A percentile compares a stretch with the other conserved stretches of the same genome.
Conservation (phyloP, 768 basidiomycete species). For the Leucogyrophana mollusca region DNA sequence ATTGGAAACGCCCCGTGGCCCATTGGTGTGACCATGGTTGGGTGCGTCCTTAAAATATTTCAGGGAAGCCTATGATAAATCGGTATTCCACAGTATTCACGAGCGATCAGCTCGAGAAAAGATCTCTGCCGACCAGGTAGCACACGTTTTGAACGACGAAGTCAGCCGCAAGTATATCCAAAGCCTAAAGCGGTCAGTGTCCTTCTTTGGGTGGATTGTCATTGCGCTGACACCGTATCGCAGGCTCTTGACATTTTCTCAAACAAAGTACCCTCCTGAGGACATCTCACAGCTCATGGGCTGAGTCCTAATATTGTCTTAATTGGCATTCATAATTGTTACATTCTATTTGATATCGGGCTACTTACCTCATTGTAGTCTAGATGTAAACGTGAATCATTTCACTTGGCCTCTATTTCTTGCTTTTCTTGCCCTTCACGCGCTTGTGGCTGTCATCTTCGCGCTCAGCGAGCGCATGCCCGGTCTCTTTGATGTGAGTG, state of each 20-base stretch:
- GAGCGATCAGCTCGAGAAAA: slow-evolving; percentile 98
- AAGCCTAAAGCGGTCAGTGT: slow-evolving; percentile 85
- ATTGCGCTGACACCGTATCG: slow-evolving; percentile 8
- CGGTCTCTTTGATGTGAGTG: slow-evolving; percentile 64
- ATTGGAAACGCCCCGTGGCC: slow-evolving; percentile 99
- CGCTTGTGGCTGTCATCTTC: slow-evolving; percentile 24
- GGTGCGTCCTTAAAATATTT: slow-evolving; percentile 54
- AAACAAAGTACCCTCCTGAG: slow-evolving; percentile 93
- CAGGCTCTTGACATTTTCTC: slow-evolving; percentile 92
- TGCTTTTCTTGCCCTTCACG: slow-evolving; percentile 36
- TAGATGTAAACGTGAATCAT: background rate
- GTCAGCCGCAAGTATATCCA: slow-evolving; percentile 99
- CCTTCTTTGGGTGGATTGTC: background rate
- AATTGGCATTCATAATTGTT: too few species aligned
- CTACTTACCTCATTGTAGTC: slow-evolving; percentile 8
- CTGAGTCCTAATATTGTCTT: slow-evolving; percentile 34
- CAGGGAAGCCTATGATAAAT: background rate
- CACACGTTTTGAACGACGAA: slow-evolving; percentile 98
- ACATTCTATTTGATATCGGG: background rate
- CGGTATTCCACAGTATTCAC: slow-evolving; percentile 70
- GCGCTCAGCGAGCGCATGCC: slow-evolving; percentile 59
- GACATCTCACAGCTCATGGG: slow-evolving; percentile 95
- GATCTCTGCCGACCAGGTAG: slow-evolving; percentile 95
- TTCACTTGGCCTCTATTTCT: slow-evolving; percentile 11
- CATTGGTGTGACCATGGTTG: slow-evolving; percentile 99